Base-by-base conservation (phyloP, 2,329 filamentous ascomycete species). In the Beauveria sp. region DNA sequence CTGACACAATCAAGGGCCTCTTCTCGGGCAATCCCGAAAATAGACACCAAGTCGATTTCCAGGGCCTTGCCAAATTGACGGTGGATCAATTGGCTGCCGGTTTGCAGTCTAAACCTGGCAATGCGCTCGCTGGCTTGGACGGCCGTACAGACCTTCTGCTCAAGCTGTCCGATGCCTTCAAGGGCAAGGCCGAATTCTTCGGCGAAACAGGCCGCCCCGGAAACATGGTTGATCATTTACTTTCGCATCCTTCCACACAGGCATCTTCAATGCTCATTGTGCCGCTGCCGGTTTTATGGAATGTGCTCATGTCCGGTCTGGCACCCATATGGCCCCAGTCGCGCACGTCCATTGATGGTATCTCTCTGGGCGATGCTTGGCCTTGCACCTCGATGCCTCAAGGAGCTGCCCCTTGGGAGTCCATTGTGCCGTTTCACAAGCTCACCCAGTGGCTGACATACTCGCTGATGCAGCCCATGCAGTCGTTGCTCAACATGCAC, bases 361-460 rank as follows among this genome's bases (percentile, higher is more conserved):
- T 90, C 30, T 86, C 92, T 0, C 84, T 99, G 18, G 94, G 94
- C 60, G 94, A 99, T 71, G 93, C 94, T 26, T 99, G 94, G 94
- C 90, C 88, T 0, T 96, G 92, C 75, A 86, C 84, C 12, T 84
- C 87, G 37, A 91, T 97, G 84, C 91, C 92, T 1, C 78, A 80
- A 51, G 84, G 82, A 3, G 80, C 84, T 59, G 79, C 80, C 4
- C 68, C 71, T 2, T 92, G 89, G 88, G 87, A 92, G 70, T 88
- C 82, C 0, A 92, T 96, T 64, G 84, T 93, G 12, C 92, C 92
- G 0, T 96, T 96, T 77, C 92, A 97, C 79, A 96, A 96, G 76
- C 82, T 96, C 41, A 96, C 92, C 0, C 92, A 96, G 73, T 97
- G 92, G 92, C 86, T 97, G 61, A 91, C 89, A 55, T 96, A 96